Evolutionary conservation across 1,284 basidiomycete genomes (phyloP), one percentile per base, ranked within the genome.

Genomic region (Sporisorium reilianum): DNA sequence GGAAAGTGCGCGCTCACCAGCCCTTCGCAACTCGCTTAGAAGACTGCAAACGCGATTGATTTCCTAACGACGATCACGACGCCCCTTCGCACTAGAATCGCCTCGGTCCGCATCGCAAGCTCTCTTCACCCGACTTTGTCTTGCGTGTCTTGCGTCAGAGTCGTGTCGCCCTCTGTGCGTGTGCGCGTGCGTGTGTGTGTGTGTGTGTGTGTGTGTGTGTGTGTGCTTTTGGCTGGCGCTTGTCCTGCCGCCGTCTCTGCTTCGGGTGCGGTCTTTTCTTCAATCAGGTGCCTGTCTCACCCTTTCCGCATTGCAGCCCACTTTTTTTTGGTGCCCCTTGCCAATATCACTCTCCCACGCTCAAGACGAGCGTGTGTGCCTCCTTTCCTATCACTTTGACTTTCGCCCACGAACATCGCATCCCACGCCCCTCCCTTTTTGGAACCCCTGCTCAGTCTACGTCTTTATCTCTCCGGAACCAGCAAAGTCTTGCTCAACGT

Each of bases 101-200:
- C n/a, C n/a, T n/a, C n/a, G n/a, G n/a, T n/a, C n/a, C n/a, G n/a
- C n/a, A n/a, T n/a, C n/a, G n/a, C n/a, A n/a, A n/a, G n/a, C n/a
- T n/a, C n/a, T n/a, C n/a, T n/a, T 48, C 30, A 48, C 26, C 46
- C 26, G 46, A 48, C 28, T 48, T 18, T n/a, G n/a, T n/a, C n/a
- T n/a, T n/a, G n/a, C n/a, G n/a, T 10, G 20, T 48, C 26, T 30
- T 48, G 46, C 46, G 30, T 48, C 23, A 45, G 25, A 14, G 25
- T 5, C 2, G 10, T 48, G 45, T n/a, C 46, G 45, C 14, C 1
- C 16, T 25, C 25, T 30, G 12, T 20, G 26, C 18, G 25, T 18
- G n/a, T 49, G 48, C 30, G 5, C 34, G n/a, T 12, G 48, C 26
- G 38, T 16, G 12, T 16, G 38, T 12, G 38, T 28, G 45, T 14